Evolutionary conservation across 1,284 basidiomycete species (phyloP).

Genomic region (Somion occarium): DNA sequence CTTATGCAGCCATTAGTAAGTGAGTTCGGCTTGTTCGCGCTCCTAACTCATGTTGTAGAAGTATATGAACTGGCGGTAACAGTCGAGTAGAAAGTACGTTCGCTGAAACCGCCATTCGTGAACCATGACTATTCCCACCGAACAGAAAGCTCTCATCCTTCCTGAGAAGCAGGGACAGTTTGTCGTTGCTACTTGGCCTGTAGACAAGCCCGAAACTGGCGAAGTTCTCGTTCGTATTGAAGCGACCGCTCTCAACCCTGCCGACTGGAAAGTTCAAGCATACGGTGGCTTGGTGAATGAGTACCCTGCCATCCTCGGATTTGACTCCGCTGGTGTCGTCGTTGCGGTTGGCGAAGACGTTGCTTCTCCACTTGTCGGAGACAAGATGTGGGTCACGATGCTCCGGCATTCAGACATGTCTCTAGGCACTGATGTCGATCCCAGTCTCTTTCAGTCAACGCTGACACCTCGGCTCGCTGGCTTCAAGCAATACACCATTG

Average conservation of each 20-base stretch:
- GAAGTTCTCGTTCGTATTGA: slow-evolving; percentile 32
- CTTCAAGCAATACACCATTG: slow-evolving; percentile 48
- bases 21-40: no score
- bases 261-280: slow-evolving; percentile 35
- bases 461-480: slow-evolving; percentile 19
- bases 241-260: slow-evolving; percentile 31
- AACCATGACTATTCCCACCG: background rate
- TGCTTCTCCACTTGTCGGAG: slow-evolving; percentile 37
- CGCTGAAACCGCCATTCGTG: no score
- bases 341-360: slow-evolving; percentile 42
- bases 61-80: no score
- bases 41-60: no score
- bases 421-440: background rate
- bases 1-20: no score
- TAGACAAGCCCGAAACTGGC: slow-evolving; percentile 23
- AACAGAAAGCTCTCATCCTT: slow-evolving; percentile 21
- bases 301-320: slow-evolving; percentile 38
- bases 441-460: background rate
- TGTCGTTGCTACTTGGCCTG: slow-evolving; percentile 10
- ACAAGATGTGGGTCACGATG: slow-evolving; percentile 42
- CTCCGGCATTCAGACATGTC: no score
- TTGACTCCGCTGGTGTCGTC: slow-evolving; percentile 44
- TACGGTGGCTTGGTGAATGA: slow-evolving; percentile 14
- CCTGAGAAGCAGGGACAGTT: slow-evolving; percentile 9
- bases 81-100: no score